Base-by-base conservation (phyloP, 306 rosid species). In the Quercus robur region DNA sequence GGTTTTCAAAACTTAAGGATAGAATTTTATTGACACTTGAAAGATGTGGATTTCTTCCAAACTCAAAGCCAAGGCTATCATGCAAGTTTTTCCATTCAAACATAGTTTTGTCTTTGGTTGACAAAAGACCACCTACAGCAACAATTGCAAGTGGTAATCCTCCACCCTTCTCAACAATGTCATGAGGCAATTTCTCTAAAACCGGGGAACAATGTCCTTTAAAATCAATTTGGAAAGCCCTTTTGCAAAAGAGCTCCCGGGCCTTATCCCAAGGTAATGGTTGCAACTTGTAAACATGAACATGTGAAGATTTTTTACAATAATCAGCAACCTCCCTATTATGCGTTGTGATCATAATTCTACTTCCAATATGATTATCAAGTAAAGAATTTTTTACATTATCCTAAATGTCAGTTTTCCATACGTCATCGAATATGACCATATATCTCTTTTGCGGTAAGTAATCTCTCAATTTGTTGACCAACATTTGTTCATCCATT, bases 71-170 rank as follows among this genome's bases (percentile, higher is more conserved):
- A 23, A 77, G 64, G 49, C 15, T 55, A 51, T 51, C 2, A 20
- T 3, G 46, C 2, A 51, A 62, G 31, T 15, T 64, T 66, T 67
- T 5, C 74, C 80, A 77, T 77, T 64, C 74, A 51, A 6, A 49
- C 5, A n/a, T 7, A 66, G 3, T 21, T 19, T 52, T 66, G 0
- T 20, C 2, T 25, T 66, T 66, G 9, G 80, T 52, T 30, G 74
- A 66, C 33, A 66, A 3, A 11, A 66, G 64, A 19, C 73, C 33
- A 5, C 61, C 52, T 2, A 76, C 30, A 6, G 64, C 31, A 17
- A 49, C 66, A 76, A 77, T 28, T 41, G 72, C 71, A 0, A 75
- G 25, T 26, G 79, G 72, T 2, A 75, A 35, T 26, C 79, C 79
- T 3, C 4, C 4, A 2, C 79, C 62, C 14, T 62, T 61, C n/a